Percentiles rank a stretch among this genome's conserved stretches.
Conservation (phyloP, 805 yeast species). For the Metschnikowia picachoensis region DNA sequence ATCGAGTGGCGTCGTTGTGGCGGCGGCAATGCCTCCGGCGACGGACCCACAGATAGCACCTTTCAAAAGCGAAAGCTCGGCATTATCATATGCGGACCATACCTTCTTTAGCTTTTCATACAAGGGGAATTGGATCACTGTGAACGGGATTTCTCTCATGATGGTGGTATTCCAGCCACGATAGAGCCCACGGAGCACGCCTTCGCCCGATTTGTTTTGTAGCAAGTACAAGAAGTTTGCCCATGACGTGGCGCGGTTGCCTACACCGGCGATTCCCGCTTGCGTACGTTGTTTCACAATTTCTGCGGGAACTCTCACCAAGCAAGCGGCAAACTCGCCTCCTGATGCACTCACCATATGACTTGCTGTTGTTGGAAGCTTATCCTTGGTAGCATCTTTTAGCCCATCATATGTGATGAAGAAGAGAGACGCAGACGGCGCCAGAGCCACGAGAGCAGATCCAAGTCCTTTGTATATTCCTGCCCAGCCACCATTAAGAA, state of each 20-base stretch:
- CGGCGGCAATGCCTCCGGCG: constrained; percentile 83
- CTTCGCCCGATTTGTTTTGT: constrained; percentile 69
- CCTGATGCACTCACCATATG: constrained; percentile 87
- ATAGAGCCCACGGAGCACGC: constrained; percentile 71
- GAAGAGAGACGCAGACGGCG: constrained; percentile 60
- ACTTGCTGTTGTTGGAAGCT: constrained; percentile 33
- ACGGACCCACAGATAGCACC: constrained; percentile 83
- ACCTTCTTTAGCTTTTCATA: constrained; percentile 75
- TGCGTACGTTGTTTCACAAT: constrained; percentile 95
- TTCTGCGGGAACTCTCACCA: constrained; percentile 94
- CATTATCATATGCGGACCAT: constrained; percentile 45
- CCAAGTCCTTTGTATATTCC: constrained; percentile 94
- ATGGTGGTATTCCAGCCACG: constrained; percentile 93
- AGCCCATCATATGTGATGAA: constrained; percentile 76
- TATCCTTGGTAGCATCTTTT: constrained; percentile 44
- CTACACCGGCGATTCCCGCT: constrained; percentile 34
- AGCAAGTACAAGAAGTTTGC: constrained; percentile 63
- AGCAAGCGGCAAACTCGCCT: constrained; percentile 92
- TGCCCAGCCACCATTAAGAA: constrained; percentile 85
- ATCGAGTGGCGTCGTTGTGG: constrained; percentile 75
- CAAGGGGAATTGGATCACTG: constrained; percentile 91
- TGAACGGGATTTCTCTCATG: constrained; percentile 94
- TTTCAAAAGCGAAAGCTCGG: constrained; percentile 55
- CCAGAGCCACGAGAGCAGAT: constrained; percentile 89
- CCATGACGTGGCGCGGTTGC: constrained; percentile 51